Conservation (phyloP, 129 eudicot species). For the Gnaphalium uliginosum region DNA sequence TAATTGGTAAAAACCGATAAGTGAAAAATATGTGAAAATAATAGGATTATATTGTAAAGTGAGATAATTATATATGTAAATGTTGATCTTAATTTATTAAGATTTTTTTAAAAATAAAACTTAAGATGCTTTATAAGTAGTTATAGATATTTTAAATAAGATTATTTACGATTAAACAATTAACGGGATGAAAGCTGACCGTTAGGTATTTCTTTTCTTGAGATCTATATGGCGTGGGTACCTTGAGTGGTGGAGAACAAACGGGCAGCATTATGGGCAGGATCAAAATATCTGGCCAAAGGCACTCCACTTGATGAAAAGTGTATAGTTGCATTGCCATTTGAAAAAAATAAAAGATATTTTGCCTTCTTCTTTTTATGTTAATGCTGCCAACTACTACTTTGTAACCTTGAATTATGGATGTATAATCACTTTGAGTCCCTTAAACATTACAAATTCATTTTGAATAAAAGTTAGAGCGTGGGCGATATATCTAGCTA, state of each 20-base stretch:
- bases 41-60: no score
- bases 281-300: constrained; percentile 37
- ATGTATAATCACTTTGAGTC: background rate
- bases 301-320: constrained; percentile 30
- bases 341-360: background rate
- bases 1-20: no score
- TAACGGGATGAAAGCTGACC: constrained; percentile 24
- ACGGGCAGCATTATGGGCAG: constrained; percentile 38
- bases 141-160: no score
- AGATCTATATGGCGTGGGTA: constrained; percentile 5
- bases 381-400: background rate
- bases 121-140: no score
- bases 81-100: no score
- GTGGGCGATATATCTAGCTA: no score
- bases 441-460: background rate
- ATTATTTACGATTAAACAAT: no score
- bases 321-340: constrained; percentile 5
- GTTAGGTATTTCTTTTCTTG: background rate
- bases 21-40: no score
- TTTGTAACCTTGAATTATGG: constrained; percentile 17
- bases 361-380: background rate
- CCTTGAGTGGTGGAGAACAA: constrained; percentile 31
- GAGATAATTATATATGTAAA: no score
- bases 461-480: no score
- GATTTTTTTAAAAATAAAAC: no score